Conservation (phyloP, 1,284 basidiomycete genomes). For the Naganishia liquefaciens region DNA sequence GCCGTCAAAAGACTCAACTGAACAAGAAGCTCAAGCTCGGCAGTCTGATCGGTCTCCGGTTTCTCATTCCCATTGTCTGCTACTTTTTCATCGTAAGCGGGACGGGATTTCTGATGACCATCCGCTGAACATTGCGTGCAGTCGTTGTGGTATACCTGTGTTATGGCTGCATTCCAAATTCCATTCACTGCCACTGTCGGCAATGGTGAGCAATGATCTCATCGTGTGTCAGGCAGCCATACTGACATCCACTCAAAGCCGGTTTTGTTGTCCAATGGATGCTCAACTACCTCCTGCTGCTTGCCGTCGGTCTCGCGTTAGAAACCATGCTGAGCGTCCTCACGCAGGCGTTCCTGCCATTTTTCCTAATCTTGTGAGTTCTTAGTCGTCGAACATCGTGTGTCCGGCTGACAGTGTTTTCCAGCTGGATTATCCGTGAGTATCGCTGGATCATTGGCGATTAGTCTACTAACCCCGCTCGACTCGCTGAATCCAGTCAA, state of each 20-base stretch:
- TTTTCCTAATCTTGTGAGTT: constrained; percentile 48
- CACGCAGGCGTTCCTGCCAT: constrained; percentile 41
- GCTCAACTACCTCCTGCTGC: constrained; percentile 46
- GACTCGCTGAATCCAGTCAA: constrained; percentile 36
- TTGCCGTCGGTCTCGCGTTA: constrained; percentile 45
- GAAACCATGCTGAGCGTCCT: constrained; percentile 46
- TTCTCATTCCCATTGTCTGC: constrained; percentile 40
- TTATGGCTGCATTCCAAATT: constrained; percentile 45
- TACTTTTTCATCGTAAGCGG: constrained; percentile 46
- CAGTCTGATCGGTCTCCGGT: constrained; percentile 38
- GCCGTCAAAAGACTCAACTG: constrained; percentile 41
- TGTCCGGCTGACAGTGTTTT: not conserved
- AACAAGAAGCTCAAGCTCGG: constrained; percentile 38
- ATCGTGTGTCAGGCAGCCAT: not conserved
- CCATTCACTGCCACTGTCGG: constrained; percentile 43
- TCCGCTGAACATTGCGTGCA: not conserved
- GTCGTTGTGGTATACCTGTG: constrained; percentile 44
- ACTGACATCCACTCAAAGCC: constrained; percentile 30
- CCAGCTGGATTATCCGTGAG: constrained; percentile 23
- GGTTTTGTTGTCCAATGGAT: constrained; percentile 49
- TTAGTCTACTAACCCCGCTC: not conserved
- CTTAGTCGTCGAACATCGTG: not conserved
- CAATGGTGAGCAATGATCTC: constrained; percentile 34
- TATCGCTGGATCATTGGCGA: not conserved
- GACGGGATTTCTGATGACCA: not conserved